Evolutionary conservation across 495 filamentous ascomycete species (phyloP), one percentile per base, ranked within the genome.

Genomic region (Penicillium soppii): DNA sequence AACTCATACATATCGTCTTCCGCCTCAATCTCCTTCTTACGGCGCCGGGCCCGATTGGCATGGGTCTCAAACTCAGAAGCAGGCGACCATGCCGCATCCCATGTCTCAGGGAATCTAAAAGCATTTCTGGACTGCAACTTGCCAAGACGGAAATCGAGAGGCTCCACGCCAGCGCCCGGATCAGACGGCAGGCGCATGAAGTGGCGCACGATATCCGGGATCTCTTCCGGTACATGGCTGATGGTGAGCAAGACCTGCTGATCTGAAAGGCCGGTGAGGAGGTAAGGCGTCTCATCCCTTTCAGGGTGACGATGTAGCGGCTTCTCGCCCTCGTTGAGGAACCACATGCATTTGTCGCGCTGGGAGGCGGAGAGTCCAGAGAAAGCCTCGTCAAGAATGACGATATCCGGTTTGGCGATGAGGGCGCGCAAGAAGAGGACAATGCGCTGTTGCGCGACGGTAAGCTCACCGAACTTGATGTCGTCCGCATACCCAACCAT

Each of bases 341-440:
- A 94, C 0, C 81, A 65, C 46, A 92, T 73, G 56, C 92, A 96
- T 57, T 89, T 91, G 58, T 95, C 86, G 12, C 91, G 78, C n/a
- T 94, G 81, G 0, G 74, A 76, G 32, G 86, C 83, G 51, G 92
- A 84, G 83, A 98, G 90, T 22, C 92, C 91, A 37, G 88, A 90
- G 59, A 96, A 95, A 0, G 94, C 84, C 68, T 98, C 94, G 59
- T 97, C 94, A 2, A 97, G 80, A 30, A 98, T 88, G 25, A 97
- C 77, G 36, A 98, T 80, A 52, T 97, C 92, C 0, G 91, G 90
- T 46, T 80, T 80, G 54, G 91, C 87, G 56, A 94, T 81, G 27
- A 95, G 71, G 13, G 92, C 88, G 6, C 95, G 83, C 22, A 97
- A 72, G 67, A 97, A 94, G 2, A 98, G 80, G 8, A 87, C 77